A percentile compares a stretch with the other conserved stretches of the same genome.
These are phyloP conservation scores for Sugiyamaella valdiviana DNA, from an alignment of 805 yeast genomes.

Conservation along the genomic window DNA sequence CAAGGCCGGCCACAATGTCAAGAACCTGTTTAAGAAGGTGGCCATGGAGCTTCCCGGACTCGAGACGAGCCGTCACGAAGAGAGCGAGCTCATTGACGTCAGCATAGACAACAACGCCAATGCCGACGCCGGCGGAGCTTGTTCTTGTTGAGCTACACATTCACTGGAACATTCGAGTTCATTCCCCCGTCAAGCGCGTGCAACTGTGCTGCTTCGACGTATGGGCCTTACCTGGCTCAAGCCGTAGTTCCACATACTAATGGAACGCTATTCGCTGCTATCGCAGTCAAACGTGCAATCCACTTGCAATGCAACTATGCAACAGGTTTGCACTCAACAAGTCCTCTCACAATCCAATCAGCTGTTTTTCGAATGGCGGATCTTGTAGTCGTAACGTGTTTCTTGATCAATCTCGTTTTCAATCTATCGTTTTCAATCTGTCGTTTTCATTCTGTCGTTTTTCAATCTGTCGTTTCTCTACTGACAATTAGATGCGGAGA, in stretches of 20 bases:
- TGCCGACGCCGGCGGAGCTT: not conserved
- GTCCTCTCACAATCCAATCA: no score
- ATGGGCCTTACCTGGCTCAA: not conserved
- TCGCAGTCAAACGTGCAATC: no score
- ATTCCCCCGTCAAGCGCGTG: not conserved
- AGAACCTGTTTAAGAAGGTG: conserved; percentile 78
- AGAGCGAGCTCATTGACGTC: conserved; percentile 20
- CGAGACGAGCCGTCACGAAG: conserved; percentile 33
- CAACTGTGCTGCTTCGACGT: not conserved
- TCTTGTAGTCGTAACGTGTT: no score
- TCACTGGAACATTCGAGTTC: not conserved
- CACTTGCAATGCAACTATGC: no score
- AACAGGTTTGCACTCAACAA: no score
- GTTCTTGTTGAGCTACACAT: conserved; percentile 5
- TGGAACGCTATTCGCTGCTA: no score
- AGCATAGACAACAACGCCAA: conserved; percentile 7
- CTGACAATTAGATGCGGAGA: no score
- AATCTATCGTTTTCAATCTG: no score
- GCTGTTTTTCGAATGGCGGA: no score
- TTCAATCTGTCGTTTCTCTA: no score
- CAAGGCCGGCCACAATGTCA: conserved; percentile 90
- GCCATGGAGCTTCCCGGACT: conserved; percentile 90
- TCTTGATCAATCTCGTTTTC: no score
- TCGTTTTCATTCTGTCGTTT: no score
- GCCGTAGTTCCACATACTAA: not conserved